Conservation (phyloP, 2,329 filamentous ascomycete species). For the Ascochyta viciae-villosae region DNA sequence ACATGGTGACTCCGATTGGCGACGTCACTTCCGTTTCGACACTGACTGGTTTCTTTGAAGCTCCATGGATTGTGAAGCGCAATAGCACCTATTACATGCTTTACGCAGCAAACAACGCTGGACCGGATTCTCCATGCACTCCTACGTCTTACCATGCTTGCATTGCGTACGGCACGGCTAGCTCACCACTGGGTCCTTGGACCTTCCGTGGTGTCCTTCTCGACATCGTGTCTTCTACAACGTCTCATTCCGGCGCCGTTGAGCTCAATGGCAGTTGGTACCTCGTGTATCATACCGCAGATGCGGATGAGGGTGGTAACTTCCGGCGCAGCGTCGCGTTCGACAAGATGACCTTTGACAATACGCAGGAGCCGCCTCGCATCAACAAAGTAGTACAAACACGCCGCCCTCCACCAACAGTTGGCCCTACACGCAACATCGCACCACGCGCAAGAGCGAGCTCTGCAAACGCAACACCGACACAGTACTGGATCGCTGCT, state of each 20-base stretch:
- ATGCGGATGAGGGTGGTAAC: slow-evolving; percentile 45
- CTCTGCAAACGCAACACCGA: neutral
- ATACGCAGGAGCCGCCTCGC: neutral
- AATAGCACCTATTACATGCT: slow-evolving; percentile 50
- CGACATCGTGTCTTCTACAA: slow-evolving; percentile 49
- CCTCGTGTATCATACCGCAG: slow-evolving; percentile 49
- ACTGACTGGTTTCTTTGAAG: slow-evolving; percentile 50
- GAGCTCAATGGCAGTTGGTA: neutral
- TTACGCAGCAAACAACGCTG: slow-evolving; percentile 51
- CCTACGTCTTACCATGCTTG: slow-evolving; percentile 51
- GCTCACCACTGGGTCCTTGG: slow-evolving; percentile 48
- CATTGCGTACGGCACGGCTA: slow-evolving; percentile 49
- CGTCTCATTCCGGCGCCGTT: slow-evolving; percentile 47
- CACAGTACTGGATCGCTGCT: neutral
- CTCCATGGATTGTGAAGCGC: slow-evolving; percentile 50
- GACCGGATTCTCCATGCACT: slow-evolving; percentile 47
- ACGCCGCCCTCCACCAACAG: neutral
- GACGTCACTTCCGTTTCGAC: slow-evolving; percentile 28
- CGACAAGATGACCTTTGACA: slow-evolving; percentile 44
- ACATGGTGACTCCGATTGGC: slow-evolving; percentile 49
- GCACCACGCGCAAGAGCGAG: neutral
- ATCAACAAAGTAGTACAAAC: slow-evolving; percentile 1
- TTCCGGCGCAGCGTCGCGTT: slow-evolving; percentile 50
- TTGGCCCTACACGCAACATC: neutral
- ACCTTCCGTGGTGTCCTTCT: slow-evolving; percentile 46